Base-by-base conservation (phyloP, 768 basidiomycete genomes). In the Pleurotus sapidus region DNA sequence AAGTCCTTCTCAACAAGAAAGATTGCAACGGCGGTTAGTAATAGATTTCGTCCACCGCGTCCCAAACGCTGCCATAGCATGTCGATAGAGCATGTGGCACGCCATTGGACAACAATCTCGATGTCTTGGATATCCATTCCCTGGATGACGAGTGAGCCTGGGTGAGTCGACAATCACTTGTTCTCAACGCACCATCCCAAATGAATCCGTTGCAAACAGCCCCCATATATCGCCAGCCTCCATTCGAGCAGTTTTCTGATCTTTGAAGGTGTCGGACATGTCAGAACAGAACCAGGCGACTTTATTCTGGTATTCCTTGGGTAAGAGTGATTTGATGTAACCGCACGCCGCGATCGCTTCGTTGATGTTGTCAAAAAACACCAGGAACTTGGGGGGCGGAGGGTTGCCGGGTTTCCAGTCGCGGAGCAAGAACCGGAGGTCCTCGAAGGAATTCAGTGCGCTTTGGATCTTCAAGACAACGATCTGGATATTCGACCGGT, bases 271-370 rank as follows among this genome's bases (percentile, higher is more conserved):
- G 7, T 8, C 6, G 3, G 63, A 50, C 61, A 68, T 65, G 17
- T 64, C 60, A 4, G 63, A 58, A 40, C 68, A 63, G 18, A 68
- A 64, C 58, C 62, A 68, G 46, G 61, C 50, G 45, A 69, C 57
- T 46, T 62, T 66, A 38, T 60, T 56, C 11, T 43, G 45, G 18
- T 58, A 38, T 23, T 63, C 56, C 3, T 17, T 23, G 2, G 63
- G 65, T 9, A 64, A 48, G 3, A 46, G 46, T 1, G n/a, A 17
- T 2, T 54, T 55, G 18, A 69, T 57, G 49, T 45, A 60, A 17
- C 49, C 17, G 18, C 59, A 54, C 0, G 53, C 60, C 1, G 42
- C 49, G 20, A 62, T 56, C 0, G 60, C 48, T 17, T 65, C 61
- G 3, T 55, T 51, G 9, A 62, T 62, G 37, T 50, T 56, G 39